Evolutionary conservation across 768 basidiomycete species (phyloP), one percentile per base, ranked within the genome.

Genomic region (Serpula lacrymans): DNA sequence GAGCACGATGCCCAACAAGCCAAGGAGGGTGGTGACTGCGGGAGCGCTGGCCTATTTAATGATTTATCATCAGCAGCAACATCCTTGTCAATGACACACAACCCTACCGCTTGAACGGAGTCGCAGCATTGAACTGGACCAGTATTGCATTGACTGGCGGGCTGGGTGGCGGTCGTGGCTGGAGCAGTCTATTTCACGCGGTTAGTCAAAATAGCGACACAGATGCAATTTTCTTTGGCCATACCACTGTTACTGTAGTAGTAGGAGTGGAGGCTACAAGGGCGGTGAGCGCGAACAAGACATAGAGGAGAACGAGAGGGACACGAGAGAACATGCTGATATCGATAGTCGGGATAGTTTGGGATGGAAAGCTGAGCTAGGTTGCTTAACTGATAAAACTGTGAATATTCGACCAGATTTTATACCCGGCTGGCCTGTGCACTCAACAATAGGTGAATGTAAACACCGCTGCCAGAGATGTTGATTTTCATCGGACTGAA

Each of bases 101-200:
- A n/a, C n/a, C n/a, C 20, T 33, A 33, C 31, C 14, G 14, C 20
- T 33, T 33, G 14, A 8, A 33, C n/a, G 31, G 31, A 33, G 23
- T 50, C 17, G 27, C 53, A 54, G 44, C 53, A 54, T 12, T 36
- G 24, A 21, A 50, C n/a, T n/a, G n/a, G n/a, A n/a, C 33, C 12
- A 33, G 25, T 11, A 5, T 10, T 27, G 11, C 23, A 9, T 20
- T 16, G 16, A 36, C 31, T 33, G 31, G 31, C 31, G n/a, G 31
- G 31, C 31, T 33, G 14, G 31, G 7, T 33, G n/a, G 31, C 14
- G 31, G 31, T 33, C n/a, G 31, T 14, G n/a, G 31, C 31, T 8
- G 31, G 31, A 18, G 31, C 7, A 14, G 31, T 33, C 27, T 28
- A 33, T 33, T 14, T 33, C 8, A 14, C n/a, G 6, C 20, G 6